Evolutionary conservation across 2,329 filamentous ascomycete genomes (phyloP).

Genomic region (Stylonectria norvegica): DNA sequence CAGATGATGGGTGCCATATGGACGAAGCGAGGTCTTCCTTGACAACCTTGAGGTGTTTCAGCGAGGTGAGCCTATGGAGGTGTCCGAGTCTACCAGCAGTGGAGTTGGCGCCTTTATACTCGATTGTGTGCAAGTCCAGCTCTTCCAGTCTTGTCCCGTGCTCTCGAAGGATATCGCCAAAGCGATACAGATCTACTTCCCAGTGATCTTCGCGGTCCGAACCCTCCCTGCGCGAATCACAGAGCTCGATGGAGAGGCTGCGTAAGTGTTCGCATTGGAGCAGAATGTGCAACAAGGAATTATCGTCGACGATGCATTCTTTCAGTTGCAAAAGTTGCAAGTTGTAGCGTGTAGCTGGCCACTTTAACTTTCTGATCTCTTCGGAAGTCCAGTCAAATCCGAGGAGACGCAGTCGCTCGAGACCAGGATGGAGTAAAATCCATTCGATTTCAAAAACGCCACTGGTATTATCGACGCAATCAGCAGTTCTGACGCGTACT

Average conservation of each 20-base stretch:
- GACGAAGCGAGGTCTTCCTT: neutral
- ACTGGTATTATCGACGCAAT: accelerated
- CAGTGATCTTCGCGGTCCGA: neutral
- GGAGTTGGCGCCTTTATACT: neutral
- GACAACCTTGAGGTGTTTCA: conserved; percentile 1
- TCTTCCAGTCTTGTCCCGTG: neutral
- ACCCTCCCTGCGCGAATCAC: neutral
- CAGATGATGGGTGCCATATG: neutral
- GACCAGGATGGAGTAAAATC: conserved; percentile 4
- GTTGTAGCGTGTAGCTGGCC: neutral
- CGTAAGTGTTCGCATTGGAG: conserved; percentile 1
- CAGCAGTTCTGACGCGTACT: neutral
- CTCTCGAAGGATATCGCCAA: neutral
- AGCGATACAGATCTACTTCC: neutral
- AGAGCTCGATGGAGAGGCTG: neutral
- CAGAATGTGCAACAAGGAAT: neutral
- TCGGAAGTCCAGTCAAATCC: neutral
- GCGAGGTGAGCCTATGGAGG: conserved; percentile 2
- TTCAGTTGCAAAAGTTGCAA: conserved; percentile 1
- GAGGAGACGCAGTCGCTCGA: conserved; percentile 1
- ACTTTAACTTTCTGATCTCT: neutral
- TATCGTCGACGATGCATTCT: neutral
- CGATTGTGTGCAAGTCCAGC: neutral
- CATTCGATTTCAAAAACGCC: neutral
- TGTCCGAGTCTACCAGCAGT: conserved; percentile 1